Evolutionary conservation across 345 rosid genomes (phyloP).

Genomic region (Eutrema japonicum): DNA sequence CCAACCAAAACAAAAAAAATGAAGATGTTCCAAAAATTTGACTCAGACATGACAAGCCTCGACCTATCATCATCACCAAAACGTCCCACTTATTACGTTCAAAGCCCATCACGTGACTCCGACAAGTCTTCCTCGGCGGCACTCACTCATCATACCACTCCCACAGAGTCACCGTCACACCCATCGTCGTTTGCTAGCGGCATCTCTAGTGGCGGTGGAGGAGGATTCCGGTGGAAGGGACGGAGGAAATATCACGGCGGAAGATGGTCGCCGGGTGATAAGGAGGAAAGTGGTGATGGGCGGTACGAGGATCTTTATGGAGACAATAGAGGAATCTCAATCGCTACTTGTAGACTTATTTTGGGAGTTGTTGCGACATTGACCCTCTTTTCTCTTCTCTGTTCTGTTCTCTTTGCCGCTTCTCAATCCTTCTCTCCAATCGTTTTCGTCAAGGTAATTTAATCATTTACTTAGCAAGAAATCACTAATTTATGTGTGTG

Average conservation of each 20-base stretch:
- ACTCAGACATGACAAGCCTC: slow-evolving; percentile 70
- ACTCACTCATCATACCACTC: slow-evolving; percentile 54
- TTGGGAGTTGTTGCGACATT: slow-evolving; percentile 57
- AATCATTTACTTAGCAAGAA: neutral
- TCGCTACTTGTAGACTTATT: slow-evolving; percentile 59
- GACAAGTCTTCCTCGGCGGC: slow-evolving; percentile 80
- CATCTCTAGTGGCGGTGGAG: slow-evolving; percentile 53
- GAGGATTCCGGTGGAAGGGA: slow-evolving; percentile 51
- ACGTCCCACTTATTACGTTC: slow-evolving; percentile 68
- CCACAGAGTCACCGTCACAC: slow-evolving; percentile 81
- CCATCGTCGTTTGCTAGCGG: slow-evolving; percentile 72
- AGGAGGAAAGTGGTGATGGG: slow-evolving; percentile 36
- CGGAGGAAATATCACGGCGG: slow-evolving; percentile 55
- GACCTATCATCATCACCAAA: slow-evolving; percentile 83
- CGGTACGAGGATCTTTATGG: slow-evolving; percentile 38
- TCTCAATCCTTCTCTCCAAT: slow-evolving; percentile 62
- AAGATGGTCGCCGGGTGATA: slow-evolving; percentile 64
- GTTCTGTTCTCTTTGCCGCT: slow-evolving; percentile 74
- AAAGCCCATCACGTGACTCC: slow-evolving; percentile 86
- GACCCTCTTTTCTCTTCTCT: slow-evolving; percentile 54
- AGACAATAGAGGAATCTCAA: slow-evolving; percentile 39
- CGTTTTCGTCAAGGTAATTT: slow-evolving; percentile 63
- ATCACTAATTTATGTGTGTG: neutral
- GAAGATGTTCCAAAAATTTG: slow-evolving; percentile 63
- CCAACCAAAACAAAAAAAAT: neutral